Evolutionary conservation across 345 rosid species (phyloP).

Genomic region (Lenwebbia sp.): DNA sequence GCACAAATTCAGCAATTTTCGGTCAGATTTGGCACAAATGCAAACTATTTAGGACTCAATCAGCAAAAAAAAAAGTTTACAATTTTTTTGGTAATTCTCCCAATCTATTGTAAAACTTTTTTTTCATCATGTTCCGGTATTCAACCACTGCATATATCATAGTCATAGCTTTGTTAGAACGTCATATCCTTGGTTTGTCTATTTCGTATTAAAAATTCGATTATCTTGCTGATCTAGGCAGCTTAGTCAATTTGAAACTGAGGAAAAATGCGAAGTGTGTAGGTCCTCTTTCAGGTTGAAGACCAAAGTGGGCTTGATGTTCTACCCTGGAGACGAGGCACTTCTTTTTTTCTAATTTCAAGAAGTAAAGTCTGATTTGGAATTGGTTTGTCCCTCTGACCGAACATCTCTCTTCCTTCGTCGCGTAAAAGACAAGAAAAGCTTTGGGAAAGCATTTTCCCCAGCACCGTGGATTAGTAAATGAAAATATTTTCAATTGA

Average conservation of each 20-base stretch:
- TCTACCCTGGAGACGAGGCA: neutral
- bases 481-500: neutral
- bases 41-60: too few species aligned
- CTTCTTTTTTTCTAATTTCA: neutral
- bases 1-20: too few species aligned
- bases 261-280: neutral
- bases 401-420: neutral
- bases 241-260: neutral
- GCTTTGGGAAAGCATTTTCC: neutral
- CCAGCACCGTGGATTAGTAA: neutral
- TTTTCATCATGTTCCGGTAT: neutral
- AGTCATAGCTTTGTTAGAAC: neutral
- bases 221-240: neutral
- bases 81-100: too few species aligned
- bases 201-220: neutral
- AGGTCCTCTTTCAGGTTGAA: neutral
- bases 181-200: neutral
- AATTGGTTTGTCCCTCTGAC: neutral
- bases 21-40: too few species aligned
- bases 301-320: neutral
- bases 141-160: neutral
- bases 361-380: neutral
- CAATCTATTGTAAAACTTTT: too few species aligned
- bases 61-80: too few species aligned
- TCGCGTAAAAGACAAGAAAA: neutral